A percentile compares a stretch with the other conserved stretches of the same genome.
Evolutionary conservation across 129 eudicot genomes (phyloP).

Genomic region (Flaveria linearis): DNA sequence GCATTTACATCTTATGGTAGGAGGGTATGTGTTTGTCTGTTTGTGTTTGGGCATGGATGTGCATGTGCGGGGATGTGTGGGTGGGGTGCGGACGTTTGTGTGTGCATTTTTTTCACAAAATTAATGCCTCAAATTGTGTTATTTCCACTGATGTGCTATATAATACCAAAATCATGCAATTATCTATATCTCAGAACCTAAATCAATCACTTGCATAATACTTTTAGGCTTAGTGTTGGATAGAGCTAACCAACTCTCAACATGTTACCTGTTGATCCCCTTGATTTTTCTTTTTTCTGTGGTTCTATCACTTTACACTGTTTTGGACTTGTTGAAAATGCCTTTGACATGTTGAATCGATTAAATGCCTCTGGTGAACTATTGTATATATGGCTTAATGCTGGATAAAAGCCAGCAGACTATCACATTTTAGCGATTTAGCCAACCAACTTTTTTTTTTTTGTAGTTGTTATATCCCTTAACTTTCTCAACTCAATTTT

Average conservation of each 20-base stretch:
- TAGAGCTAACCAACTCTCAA: background rate
- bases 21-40: background rate
- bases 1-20: conserved; percentile 6
- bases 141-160: background rate
- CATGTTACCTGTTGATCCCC: background rate
- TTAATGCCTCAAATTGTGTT: background rate
- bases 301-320: background rate
- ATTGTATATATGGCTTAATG: background rate
- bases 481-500: background rate
- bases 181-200: background rate
- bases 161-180: background rate
- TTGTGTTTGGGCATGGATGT: background rate
- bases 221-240: background rate
- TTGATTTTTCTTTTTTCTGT: too few species aligned
- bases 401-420: background rate
- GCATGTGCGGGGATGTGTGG: background rate
- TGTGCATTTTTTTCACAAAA: background rate
- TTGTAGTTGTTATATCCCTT: background rate
- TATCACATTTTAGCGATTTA: background rate
- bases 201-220: background rate
- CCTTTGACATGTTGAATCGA: background rate
- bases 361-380: background rate
- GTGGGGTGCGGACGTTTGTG: background rate
- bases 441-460: background rate
- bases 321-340: conserved; percentile 8